A percentile compares a stretch with the other conserved stretches of the same genome.
Evolutionary conservation across 176 grass and related monocot species (phyloP).

Genomic region (Bromus sterilis): DNA sequence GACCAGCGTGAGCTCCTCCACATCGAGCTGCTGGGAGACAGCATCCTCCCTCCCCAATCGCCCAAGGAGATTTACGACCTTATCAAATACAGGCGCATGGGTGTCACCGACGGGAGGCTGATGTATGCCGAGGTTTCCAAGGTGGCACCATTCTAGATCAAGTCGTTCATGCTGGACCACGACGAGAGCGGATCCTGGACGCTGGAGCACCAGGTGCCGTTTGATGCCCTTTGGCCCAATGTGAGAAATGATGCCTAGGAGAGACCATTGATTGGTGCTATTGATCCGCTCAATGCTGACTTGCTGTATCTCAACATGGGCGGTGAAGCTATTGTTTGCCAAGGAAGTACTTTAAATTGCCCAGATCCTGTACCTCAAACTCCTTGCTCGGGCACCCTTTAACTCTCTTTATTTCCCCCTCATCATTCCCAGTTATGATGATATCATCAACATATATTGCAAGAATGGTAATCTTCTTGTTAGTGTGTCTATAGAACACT

Average conservation of each 20-base stretch:
- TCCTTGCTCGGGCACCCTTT: too few species aligned
- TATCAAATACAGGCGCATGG: not conserved
- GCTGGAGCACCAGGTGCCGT: not conserved
- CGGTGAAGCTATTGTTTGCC: not conserved
- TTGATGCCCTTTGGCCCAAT: too few species aligned
- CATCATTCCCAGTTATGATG: too few species aligned
- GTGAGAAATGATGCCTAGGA: too few species aligned
- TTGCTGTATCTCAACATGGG: not conserved
- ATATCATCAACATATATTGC: too few species aligned
- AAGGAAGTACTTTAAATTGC: too few species aligned
- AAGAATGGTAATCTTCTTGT: too few species aligned
- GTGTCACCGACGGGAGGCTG: slow-evolving; percentile 18
- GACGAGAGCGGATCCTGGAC: not conserved
- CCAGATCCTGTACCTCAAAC: too few species aligned
- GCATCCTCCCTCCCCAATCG: not conserved
- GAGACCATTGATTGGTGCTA: not conserved
- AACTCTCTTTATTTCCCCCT: too few species aligned
- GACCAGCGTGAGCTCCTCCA: not conserved
- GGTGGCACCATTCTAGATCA: not conserved
- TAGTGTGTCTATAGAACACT: too few species aligned
- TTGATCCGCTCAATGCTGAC: slow-evolving; percentile 9
- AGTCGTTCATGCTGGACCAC: not conserved
- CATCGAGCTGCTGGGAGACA: not conserved
- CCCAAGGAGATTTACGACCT: not conserved
- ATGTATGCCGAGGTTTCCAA: slow-evolving; percentile 16